These are phyloP conservation scores for Volvariella volvacea DNA, from an alignment of 1,284 basidiomycete genomes.

Conservation along the genomic window DNA sequence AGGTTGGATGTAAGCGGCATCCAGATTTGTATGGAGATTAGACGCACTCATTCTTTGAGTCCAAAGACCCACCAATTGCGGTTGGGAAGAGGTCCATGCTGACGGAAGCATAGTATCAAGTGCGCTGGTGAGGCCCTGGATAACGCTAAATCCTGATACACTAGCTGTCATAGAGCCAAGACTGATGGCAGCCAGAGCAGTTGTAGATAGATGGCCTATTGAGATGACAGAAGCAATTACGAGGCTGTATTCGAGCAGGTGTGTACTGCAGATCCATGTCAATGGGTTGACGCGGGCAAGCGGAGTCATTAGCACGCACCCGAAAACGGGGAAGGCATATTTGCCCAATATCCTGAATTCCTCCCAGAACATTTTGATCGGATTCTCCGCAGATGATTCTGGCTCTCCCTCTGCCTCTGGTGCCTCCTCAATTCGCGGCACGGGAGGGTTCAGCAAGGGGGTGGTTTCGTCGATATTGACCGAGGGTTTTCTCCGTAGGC, in stretches of 20 bases:
- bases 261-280: constrained; percentile 42
- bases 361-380: constrained; percentile 41
- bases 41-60: constrained; percentile 77
- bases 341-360: constrained; percentile 53
- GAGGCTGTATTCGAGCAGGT: constrained; percentile 73
- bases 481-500: constrained; percentile 11
- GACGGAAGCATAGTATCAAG: constrained; percentile 88
- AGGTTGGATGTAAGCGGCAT: constrained; percentile 2
- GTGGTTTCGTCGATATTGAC: constrained; percentile 32
- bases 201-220: constrained; percentile 81
- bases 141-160: constrained; percentile 53
- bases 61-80: constrained; percentile 86
- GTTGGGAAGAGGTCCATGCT: constrained; percentile 84
- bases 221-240: constrained; percentile 72
- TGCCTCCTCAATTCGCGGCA: constrained; percentile 40
- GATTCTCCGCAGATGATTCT: constrained; percentile 9
- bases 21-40: constrained; percentile 1
- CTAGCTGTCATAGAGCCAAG: constrained; percentile 86
- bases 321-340: constrained; percentile 65
- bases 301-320: constrained; percentile 30
- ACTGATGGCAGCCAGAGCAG: constrained; percentile 79
- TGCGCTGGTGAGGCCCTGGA: constrained; percentile 82
- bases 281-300: constrained; percentile 4
- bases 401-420: constrained; percentile 14
- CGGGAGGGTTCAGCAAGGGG: constrained; percentile 41